A percentile compares a stretch with the other conserved stretches of the same genome.
These are phyloP conservation scores for Scutellaria galericulata DNA, from an alignment of 257 asterid species.

Conservation along the genomic window DNA sequence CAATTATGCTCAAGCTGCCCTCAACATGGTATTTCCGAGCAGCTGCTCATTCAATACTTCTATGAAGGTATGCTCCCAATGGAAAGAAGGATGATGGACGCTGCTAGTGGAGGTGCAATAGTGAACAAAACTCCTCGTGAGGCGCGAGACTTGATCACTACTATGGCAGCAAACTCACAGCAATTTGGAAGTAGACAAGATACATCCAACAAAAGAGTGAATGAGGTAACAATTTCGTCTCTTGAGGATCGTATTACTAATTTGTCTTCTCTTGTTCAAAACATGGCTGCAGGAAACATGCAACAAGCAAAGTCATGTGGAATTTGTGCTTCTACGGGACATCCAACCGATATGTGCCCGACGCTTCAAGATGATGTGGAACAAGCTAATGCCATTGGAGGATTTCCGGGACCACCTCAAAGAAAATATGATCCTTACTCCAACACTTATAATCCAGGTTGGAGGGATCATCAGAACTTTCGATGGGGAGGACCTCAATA, in stretches of 20 bases:
- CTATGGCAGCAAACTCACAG: too few species aligned
- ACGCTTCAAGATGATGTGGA: not conserved
- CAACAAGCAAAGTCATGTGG: not conserved
- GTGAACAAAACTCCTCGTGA: slow-evolving; percentile 1
- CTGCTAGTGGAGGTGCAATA: not conserved
- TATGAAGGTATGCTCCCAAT: not conserved
- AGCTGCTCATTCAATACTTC: not conserved
- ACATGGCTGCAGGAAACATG: too few species aligned
- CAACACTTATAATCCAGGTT: too few species aligned
- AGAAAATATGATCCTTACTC: not conserved
- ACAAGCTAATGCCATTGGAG: not conserved
- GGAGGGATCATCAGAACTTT: too few species aligned
- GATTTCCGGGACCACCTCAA: not conserved
- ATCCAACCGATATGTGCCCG: not conserved
- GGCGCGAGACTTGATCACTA: not conserved
- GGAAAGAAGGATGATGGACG: slow-evolving; percentile 1
- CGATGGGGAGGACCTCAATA: too few species aligned
- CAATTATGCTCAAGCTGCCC: not conserved
- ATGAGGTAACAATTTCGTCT: too few species aligned
- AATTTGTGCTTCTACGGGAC: not conserved
- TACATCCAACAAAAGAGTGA: too few species aligned
- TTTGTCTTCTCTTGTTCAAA: too few species aligned
- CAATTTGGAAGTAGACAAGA: too few species aligned
- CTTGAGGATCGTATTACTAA: too few species aligned
- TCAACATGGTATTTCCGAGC: not conserved